Percentiles rank a stretch among this genome's conserved stretches.
These are phyloP conservation scores for Pulveroboletus frians DNA, from an alignment of 768 basidiomycete genomes.

Conservation along the genomic window DNA sequence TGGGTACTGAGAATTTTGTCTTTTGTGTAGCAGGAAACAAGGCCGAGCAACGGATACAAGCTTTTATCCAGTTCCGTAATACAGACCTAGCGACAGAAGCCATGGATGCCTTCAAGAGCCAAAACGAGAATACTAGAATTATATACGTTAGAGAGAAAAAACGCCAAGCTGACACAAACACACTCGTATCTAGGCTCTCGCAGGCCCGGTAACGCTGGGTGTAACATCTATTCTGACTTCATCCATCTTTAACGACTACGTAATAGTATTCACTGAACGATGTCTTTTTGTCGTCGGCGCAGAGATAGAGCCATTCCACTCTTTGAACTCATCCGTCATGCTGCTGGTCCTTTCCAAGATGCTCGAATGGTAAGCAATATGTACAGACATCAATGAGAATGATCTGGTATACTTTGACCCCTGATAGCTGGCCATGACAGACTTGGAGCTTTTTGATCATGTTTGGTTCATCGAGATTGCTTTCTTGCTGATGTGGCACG, in stretches of 20 bases:
- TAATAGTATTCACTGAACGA: conserved; percentile 1
- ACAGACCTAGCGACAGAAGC: conserved; percentile 46
- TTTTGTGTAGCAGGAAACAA: conserved; percentile 27
- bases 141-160: conserved; percentile 19
- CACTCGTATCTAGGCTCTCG: conserved; percentile 21
- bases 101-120: conserved; percentile 35
- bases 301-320: background rate
- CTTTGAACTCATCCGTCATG: background rate
- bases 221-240: background rate
- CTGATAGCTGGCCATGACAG: background rate
- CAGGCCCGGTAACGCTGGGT: conserved; percentile 4
- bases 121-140: conserved; percentile 4
- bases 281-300: background rate
- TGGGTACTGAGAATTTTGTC: background rate
- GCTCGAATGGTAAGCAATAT: background rate
- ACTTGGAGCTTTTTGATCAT: background rate
- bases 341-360: no score
- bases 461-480: background rate
- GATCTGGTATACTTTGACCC: background rate
- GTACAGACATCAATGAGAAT: background rate
- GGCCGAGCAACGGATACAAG: conserved; percentile 30
- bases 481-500: no score
- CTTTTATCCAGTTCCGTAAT: conserved; percentile 51
- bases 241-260: background rate
- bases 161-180: background rate